These are phyloP conservation scores for Monosporascus cannonballus DNA, from an alignment of 2,329 filamentous ascomycete genomes.

Conservation along the genomic window DNA sequence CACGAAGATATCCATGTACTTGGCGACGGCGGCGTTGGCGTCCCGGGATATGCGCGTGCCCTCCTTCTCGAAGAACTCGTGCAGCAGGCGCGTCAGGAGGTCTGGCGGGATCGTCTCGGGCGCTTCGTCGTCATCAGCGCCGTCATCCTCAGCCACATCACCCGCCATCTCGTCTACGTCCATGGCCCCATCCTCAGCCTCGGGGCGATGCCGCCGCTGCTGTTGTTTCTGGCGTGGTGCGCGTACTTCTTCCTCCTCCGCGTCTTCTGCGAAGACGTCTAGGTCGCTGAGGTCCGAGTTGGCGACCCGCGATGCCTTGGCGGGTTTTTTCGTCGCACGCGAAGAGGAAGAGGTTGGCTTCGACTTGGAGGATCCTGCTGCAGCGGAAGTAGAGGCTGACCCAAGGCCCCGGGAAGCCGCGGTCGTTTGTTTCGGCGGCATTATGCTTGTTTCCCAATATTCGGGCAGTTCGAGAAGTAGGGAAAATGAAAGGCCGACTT, in stretches of 20 bases:
- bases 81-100: constrained; percentile 68
- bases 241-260: constrained; percentile 14
- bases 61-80: constrained; percentile 70
- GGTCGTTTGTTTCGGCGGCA: constrained; percentile 38
- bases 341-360: not conserved
- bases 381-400: constrained; percentile 4
- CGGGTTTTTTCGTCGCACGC: constrained; percentile 4
- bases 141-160: constrained; percentile 21
- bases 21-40: constrained; percentile 69
- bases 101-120: constrained; percentile 60
- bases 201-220: constrained; percentile 6
- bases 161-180: constrained; percentile 2
- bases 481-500: no score
- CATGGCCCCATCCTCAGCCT: constrained; percentile 9
- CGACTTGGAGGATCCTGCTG: constrained; percentile 7
- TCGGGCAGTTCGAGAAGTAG: no score
- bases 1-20: constrained; percentile 89
- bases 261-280: constrained; percentile 22
- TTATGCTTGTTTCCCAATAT: constrained; percentile 12
- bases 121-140: constrained; percentile 29
- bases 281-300: constrained; percentile 12
- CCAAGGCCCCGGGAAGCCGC: constrained; percentile 30
- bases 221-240: constrained; percentile 1
- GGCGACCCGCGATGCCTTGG: constrained; percentile 4
- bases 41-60: constrained; percentile 69